Base-by-base conservation (phyloP, 257 asterid genomes). In the Plectranthus barbatus region DNA sequence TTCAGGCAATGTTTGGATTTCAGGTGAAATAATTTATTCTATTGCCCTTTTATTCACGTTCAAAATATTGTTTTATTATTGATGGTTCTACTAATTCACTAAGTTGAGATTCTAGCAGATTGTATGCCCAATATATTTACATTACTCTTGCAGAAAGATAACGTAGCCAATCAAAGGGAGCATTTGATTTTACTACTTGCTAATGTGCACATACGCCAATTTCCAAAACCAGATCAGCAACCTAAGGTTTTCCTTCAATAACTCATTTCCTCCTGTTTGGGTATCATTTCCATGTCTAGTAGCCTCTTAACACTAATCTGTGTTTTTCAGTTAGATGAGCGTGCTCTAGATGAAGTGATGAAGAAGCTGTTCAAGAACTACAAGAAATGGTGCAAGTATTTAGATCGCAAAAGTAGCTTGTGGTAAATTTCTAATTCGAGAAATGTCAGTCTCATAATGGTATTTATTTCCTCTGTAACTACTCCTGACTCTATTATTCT, bases 331-430 rank as follows among this genome's bases (percentile, higher is more conserved):
- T 79, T 92, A 93, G 98, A 92, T 74, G 97, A 88, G 71, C 89
- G 95, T 57, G 98, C 98, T 64, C 75, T 92, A 11, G 85, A 92
- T 81, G 97, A 89, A 73, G 98, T 88, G 74, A 92, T 92, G 98
- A 92, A 92, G 83, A 92, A 88, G 72, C 91, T 92, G 62, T 92
- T 92, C 85, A 92, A 92, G 81, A 92, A 88, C 69, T 91, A 91
- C 80, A 91, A 91, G 79, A 91, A 88, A 68, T 91, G 98, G 98
- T 91, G 98, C 98, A 92, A 92, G 84, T 92, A 88, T 76, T 77
- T 92, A 85, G 97, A 81, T 72, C 94, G 98, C 60, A 88, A 89
- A 83, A 86, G 97, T 74, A 92, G 98, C 71, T 90, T 49, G 62
- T 72, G 95, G 96, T 87, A 60, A 60, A 78, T 66, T 26, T 48